Evolutionary conservation across 768 basidiomycete genomes (phyloP).

Genomic region (Boletellus ananas): DNA sequence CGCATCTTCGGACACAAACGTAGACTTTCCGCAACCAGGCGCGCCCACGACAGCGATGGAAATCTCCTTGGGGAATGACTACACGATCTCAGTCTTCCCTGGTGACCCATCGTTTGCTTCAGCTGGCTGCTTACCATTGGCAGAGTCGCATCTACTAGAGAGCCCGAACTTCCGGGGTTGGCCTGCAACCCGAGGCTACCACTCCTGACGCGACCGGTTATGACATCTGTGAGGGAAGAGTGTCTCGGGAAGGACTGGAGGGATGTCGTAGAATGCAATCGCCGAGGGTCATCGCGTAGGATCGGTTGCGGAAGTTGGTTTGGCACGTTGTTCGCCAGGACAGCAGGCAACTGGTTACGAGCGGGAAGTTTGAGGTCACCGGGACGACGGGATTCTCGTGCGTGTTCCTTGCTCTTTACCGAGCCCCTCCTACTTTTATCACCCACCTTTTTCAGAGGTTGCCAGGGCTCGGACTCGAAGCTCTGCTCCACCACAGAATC

Average conservation of each 20-base stretch:
- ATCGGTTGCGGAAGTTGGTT: slow-evolving; percentile 36
- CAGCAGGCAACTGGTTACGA: slow-evolving; percentile 42
- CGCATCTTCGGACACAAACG: slow-evolving; percentile 74
- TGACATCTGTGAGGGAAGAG: slow-evolving; percentile 28
- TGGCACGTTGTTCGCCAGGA: slow-evolving; percentile 26
- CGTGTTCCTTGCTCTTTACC: slow-evolving; percentile 43
- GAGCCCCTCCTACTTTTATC: slow-evolving; percentile 48
- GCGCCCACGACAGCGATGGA: slow-evolving; percentile 79
- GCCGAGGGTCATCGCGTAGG: slow-evolving; percentile 37
- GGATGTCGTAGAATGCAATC: slow-evolving; percentile 38
- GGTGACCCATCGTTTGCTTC: background rate
- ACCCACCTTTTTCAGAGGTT: slow-evolving; percentile 36
- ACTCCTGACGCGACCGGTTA: slow-evolving; percentile 51
- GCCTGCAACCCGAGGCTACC: slow-evolving; percentile 55
- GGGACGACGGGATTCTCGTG: slow-evolving; percentile 43
- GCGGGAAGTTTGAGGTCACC: slow-evolving; percentile 64
- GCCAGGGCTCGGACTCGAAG: slow-evolving; percentile 54
- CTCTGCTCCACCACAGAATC: slow-evolving; percentile 39
- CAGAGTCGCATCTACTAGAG: slow-evolving; percentile 17
- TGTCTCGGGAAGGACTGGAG: slow-evolving; percentile 36
- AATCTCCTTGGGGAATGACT: slow-evolving; percentile 35
- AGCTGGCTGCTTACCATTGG: slow-evolving; percentile 22
- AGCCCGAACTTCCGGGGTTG: slow-evolving; percentile 14
- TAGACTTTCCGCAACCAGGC: slow-evolving; percentile 79
- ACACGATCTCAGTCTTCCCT: slow-evolving; percentile 6